Base-by-base conservation (phyloP, 352 stramenopile genomes). In the Phytophthora podocarpi region DNA sequence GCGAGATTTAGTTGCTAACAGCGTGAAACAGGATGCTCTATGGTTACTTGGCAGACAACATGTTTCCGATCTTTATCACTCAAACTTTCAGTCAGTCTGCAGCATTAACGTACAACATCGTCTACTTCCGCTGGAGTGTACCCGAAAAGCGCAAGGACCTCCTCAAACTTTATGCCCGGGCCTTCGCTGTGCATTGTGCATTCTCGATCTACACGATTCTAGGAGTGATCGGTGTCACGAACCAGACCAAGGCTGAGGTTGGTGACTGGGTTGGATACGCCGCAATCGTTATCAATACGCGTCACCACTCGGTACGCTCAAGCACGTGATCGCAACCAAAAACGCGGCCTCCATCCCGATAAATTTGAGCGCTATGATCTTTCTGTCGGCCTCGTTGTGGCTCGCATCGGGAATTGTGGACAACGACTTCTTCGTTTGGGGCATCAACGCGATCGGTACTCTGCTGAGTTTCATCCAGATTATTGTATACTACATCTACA, bases 341-440 rank as follows among this genome's bases (percentile, higher is more conserved):
- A 72, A 64, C 10, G 59, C 70, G 20, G 56, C 52, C 15, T 83
- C 72, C 4, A 80, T 90, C 23, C 73, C 71, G 15, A 78, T 88
- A 27, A 56, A 70, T n/a, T 70, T 88, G 60, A 68, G 74, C 23
- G 16, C 63, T 16, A 79, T 77, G 32, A 77, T 74, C 24, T 61
- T 73, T 9, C 5, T 74, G 45, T 82, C 78, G 48, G 78, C 80
- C 27, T 62, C 42, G 2, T 36, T 88, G 12, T 90, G 78, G 80
- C 58, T 78, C 10, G 51, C 71, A 45, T 80, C 78, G 20, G 74
- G 63, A 7, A 63, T 78, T 26, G 64, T 84, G 16, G 67, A 78
- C 49, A 10, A 71, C 46, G 70, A 90, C 24, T 24, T 57, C n/a
- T 64, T 88, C 27, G 54, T 90, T 0, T 56, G 80, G 30, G 54